Conservation (phyloP, 768 basidiomycete species). For the Fistulinella prunicolor region DNA sequence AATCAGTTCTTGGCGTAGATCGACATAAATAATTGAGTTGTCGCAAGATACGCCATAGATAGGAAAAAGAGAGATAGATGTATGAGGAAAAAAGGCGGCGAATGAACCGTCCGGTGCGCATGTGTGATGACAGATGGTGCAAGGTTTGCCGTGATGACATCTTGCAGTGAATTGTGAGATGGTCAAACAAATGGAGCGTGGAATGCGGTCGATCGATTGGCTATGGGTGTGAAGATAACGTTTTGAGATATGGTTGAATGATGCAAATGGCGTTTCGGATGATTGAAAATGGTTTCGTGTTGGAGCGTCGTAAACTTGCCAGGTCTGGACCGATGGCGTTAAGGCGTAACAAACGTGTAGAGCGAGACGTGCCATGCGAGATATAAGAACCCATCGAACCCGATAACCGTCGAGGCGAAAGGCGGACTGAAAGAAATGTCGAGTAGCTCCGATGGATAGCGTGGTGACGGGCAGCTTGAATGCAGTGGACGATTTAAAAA, state of each 20-base stretch:
- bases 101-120: constrained; percentile 31
- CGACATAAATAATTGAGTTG: constrained; percentile 29
- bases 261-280: constrained; percentile 19
- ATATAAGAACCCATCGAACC: constrained; percentile 6
- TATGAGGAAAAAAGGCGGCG: constrained; percentile 20
- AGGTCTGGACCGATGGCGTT: constrained; percentile 11
- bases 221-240: constrained; percentile 19
- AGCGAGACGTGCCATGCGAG: constrained; percentile 15
- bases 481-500: constrained; percentile 1
- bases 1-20: constrained; percentile 23
- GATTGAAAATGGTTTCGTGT: constrained; percentile 7
- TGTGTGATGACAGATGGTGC: constrained; percentile 26
- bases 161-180: constrained; percentile 17
- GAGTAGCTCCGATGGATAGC: constrained; percentile 4
- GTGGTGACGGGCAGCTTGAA: constrained; percentile 4
- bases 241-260: constrained; percentile 17
- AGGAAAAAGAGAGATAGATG: constrained; percentile 15
- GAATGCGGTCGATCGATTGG: constrained; percentile 24
- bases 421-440: constrained; percentile 5
- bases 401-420: constrained; percentile 13
- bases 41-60: constrained; percentile 34
- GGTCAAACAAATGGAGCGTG: constrained; percentile 33
- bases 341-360: constrained; percentile 15
- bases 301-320: constrained; percentile 10
- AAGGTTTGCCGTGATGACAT: constrained; percentile 10